Base-by-base conservation (phyloP, 805 yeast genomes). In the Schwanniomyces yamadae region DNA sequence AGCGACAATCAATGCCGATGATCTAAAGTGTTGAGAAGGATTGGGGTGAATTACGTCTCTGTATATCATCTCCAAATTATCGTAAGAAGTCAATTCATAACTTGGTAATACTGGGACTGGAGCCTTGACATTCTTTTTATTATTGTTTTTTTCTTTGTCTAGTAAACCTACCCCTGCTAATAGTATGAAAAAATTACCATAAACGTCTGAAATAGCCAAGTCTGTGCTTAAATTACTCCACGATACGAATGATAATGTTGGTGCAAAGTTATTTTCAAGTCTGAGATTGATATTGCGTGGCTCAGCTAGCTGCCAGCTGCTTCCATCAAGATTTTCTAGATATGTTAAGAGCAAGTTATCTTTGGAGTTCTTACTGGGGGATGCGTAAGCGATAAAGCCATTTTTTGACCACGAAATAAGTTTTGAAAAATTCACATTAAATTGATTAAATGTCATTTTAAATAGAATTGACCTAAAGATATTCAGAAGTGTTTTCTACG, bases 141-240 rank as follows among this genome's bases (percentile, higher is more conserved):
- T 48, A 5, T 62, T 54, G 16, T 48, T 17, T 58, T 63, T 25
- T 50, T 59, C 37, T 55, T 66, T 44, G 50, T 50, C 49, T 7
- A 66, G 39, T 17, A 66, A 50, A 3, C 68, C 66, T 3, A 68
- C 72, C 2, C 74, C 74, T 3, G 74, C 68, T 19, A 68, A 40
- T 28, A 65, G 45, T 6, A 69, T 57, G 45, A 59, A 67, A 38
- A 69, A 65, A 42, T 81, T 78, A 2, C 96, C 96, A 23, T 68
- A 54, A 15, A 70, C 72, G 55, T 90, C 98, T 28, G 84, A 70
- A 3, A 84, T 76, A 2, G 95, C 95, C 31, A 93, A 69, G 51
- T 90, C 95, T 38, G 84, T 79, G 29, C 91, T 91, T 1, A 81
- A 66, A 31, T 80, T 77, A 40, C 93, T 81, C 89, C 96, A 93